Evolutionary conservation across 2,329 filamentous ascomycete species (phyloP), one percentile per base, ranked within the genome.

Genomic region (Colletotrichum chrysophilum): DNA sequence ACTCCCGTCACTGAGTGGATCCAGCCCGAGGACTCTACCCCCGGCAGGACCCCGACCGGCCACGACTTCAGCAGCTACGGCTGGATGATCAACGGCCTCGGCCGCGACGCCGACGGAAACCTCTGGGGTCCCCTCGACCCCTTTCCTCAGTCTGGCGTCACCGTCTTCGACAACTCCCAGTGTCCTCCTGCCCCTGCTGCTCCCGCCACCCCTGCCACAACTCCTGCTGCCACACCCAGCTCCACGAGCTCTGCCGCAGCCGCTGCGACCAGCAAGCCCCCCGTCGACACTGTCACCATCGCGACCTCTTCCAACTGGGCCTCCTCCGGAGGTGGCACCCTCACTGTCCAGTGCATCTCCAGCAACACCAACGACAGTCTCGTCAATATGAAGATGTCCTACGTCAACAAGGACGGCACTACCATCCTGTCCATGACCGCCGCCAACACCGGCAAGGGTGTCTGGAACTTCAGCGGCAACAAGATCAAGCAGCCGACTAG

Each of bases 1-100:
- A 82, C 83, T 34, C 82, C 86, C 14, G 85, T 87, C 6, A 81
- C 80, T 5, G 86, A 87, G 72, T 87, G 85, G 84, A 86, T 87
- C 76, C 85, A 84, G 78, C 85, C 86, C 12, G 86, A 87, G 76
- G 80, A 83, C 21, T 80, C 83, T 21, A 79, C 81, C 4, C 86
- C 86, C n/a, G 86, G 86, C 2, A 72, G 74, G 21, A 64, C 78
- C 13, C 81, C 81, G 12, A 77, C 78, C 78, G 81, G 75, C 74
- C 82, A 81, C 77, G 81, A 84, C 66, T 86, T 87, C 71, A 78
- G 79, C 32, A 80, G 81, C 38, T 80, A 87, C 9, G 80, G 81
- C 3, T 78, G 79, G 61, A 78, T 84, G 10, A 78, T 77, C 18
- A 78, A 83, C 52, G 82, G 82, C 3, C 77, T 82, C 21, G 82